Conservation (phyloP, 2,329 filamentous ascomycete genomes). For the Fusarium sp. region DNA sequence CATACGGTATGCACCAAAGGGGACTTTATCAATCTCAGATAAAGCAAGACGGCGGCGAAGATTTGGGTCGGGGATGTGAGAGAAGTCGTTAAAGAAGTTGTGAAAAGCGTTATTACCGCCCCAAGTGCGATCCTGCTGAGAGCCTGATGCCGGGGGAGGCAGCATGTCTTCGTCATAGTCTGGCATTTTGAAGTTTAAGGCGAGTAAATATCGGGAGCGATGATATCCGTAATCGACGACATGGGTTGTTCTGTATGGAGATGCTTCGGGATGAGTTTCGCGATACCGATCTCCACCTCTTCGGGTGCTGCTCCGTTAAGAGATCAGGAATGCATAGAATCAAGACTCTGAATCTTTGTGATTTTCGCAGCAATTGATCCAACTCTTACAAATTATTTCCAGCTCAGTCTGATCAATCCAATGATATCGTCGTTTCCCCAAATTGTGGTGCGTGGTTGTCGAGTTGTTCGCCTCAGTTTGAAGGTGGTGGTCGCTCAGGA, state of each 20-base stretch:
- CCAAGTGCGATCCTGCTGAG: constrained; percentile 55
- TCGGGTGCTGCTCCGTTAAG: constrained; percentile 10
- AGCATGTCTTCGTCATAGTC: constrained; percentile 51
- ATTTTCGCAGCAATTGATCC: not conserved
- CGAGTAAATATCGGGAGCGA: constrained; percentile 36
- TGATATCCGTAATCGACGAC: constrained; percentile 40
- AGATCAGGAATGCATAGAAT: constrained; percentile 21
- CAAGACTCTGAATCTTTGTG: not conserved
- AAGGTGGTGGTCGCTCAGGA: not conserved
- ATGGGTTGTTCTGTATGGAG: constrained; percentile 34
- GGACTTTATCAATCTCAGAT: constrained; percentile 82
- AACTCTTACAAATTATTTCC: not conserved
- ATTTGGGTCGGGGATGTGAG: constrained; percentile 76
- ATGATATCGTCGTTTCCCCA: constrained; percentile 1
- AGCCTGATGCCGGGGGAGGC: constrained; percentile 51
- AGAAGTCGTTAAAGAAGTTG: constrained; percentile 78
- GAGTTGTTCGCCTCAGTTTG: not conserved
- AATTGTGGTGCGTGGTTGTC: not conserved
- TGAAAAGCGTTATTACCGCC: constrained; percentile 77
- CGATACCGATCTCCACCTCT: constrained; percentile 30
- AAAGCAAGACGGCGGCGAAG: constrained; percentile 79
- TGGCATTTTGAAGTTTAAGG: constrained; percentile 44
- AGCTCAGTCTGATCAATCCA: not conserved
- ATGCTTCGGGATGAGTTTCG: constrained; percentile 27
- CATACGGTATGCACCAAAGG: constrained; percentile 76